Percentiles rank a stretch among this genome's conserved stretches.
Conservation (phyloP, 495 filamentous ascomycete genomes). For the Geoglossum glabrum region DNA sequence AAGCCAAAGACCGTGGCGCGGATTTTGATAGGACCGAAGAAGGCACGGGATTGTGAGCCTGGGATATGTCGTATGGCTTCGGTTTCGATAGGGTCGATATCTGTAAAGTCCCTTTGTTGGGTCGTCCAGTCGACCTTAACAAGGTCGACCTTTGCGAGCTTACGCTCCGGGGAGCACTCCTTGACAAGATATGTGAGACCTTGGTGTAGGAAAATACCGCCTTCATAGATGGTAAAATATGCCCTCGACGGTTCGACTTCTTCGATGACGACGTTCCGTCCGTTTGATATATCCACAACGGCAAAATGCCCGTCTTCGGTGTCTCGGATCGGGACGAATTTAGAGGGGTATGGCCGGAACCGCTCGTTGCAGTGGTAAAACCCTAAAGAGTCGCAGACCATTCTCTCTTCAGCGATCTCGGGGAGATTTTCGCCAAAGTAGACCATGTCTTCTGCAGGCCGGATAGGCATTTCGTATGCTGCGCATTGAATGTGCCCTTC, state of each 20-base stretch:
- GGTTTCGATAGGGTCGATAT: slow-evolving; percentile 81
- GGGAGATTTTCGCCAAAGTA: slow-evolving; percentile 68
- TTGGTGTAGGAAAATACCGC: slow-evolving; percentile 93
- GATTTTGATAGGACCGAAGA: slow-evolving; percentile 68
- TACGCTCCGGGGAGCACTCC: slow-evolving; percentile 61
- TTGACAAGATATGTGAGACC: slow-evolving; percentile 79
- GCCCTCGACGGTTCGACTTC: slow-evolving; percentile 90
- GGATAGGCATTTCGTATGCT: slow-evolving; percentile 85
- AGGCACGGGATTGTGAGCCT: slow-evolving; percentile 38
- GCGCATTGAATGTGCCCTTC: slow-evolving; percentile 95
- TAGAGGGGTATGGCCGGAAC: slow-evolving; percentile 69
- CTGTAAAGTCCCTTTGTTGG: slow-evolving; percentile 80
- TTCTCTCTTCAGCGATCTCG: slow-evolving; percentile 51
- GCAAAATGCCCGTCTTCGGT: slow-evolving; percentile 86
- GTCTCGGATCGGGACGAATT: slow-evolving; percentile 74
- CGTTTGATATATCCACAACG: slow-evolving; percentile 72
- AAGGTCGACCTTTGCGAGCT: slow-evolving; percentile 50
- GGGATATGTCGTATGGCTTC: slow-evolving; percentile 59
- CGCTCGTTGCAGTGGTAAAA: slow-evolving; percentile 82
- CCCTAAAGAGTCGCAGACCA: slow-evolving; percentile 50
- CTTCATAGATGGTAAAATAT: slow-evolving; percentile 92
- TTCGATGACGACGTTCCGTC: slow-evolving; percentile 70
- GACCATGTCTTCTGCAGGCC: slow-evolving; percentile 44
- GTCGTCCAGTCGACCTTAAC: slow-evolving; percentile 96
- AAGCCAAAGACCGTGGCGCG: slow-evolving; percentile 80